Conservation (phyloP, 495 filamentous ascomycete species). For the Tetracladium setigerum region DNA sequence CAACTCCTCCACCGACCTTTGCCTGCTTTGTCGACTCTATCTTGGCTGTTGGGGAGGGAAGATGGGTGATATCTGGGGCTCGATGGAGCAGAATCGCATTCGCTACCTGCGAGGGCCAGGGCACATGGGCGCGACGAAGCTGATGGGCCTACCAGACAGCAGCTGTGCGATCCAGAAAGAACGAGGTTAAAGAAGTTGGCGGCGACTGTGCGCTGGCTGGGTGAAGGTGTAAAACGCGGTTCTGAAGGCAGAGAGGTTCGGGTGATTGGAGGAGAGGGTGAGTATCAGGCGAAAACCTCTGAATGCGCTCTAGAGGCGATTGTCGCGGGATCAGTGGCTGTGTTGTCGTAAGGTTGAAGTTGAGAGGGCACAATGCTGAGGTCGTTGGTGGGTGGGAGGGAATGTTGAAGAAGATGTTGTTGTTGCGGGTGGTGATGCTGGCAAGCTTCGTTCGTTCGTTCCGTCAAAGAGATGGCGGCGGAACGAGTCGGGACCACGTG, state of each 20-base stretch:
- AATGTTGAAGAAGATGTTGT: too few relatives aligned
- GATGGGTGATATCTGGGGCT: slow-evolving; percentile 2
- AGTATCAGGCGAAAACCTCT: too few relatives aligned
- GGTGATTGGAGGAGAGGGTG: not conserved
- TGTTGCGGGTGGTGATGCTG: too few relatives aligned
- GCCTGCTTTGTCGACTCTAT: slow-evolving; percentile 23
- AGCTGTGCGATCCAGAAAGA: not conserved
- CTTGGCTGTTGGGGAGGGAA: slow-evolving; percentile 17
- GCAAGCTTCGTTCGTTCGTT: too few relatives aligned
- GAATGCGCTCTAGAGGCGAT: too few relatives aligned
- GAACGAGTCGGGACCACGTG: too few relatives aligned
- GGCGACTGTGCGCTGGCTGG: slow-evolving; percentile 7
- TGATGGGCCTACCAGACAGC: not conserved
- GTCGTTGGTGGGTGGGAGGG: too few relatives aligned
- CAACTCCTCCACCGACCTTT: slow-evolving; percentile 12
- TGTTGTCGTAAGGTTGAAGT: too few relatives aligned
- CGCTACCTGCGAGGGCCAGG: slow-evolving; percentile 14
- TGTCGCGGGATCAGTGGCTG: too few relatives aligned
- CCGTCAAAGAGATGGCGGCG: too few relatives aligned
- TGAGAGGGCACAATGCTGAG: too few relatives aligned
- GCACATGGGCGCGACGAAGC: slow-evolving; percentile 17
- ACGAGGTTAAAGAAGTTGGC: not conserved
- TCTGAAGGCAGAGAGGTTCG: slow-evolving; percentile 11
- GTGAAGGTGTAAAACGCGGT: slow-evolving; percentile 20
- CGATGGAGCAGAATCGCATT: slow-evolving; percentile 15